Evolutionary conservation across 2,329 filamentous ascomycete genomes (phyloP).

Genomic region (Triangularia verruculosa): DNA sequence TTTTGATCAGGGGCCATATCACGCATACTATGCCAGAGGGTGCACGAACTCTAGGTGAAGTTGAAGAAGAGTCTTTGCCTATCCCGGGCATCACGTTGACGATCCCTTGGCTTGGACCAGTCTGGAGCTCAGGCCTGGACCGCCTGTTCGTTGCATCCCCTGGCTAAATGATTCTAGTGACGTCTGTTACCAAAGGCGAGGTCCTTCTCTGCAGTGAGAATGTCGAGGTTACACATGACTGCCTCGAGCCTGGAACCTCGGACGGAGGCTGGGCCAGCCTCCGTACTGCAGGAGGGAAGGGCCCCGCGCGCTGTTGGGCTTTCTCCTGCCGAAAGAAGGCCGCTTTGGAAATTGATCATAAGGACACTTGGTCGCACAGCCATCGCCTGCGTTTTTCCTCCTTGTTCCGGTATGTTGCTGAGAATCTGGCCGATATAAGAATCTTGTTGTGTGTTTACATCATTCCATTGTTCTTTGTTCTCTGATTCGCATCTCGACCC

Average conservation of each 20-base stretch:
- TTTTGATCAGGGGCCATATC: neutral
- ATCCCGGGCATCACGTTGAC: neutral
- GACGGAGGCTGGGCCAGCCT: too few species aligned
- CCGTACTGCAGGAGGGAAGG: neutral
- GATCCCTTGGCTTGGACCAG: constrained; percentile 2
- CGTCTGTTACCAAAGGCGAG: neutral
- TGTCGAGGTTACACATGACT: neutral
- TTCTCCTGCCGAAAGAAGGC: constrained; percentile 5
- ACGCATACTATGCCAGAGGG: neutral
- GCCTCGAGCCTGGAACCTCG: constrained; percentile 3
- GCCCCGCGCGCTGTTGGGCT: neutral
- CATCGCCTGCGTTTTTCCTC: neutral
- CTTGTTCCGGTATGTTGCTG: neutral
- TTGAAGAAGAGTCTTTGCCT: neutral
- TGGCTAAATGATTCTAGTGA: constrained; percentile 6
- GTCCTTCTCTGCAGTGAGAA: neutral
- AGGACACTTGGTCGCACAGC: constrained; percentile 7
- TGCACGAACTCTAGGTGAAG: neutral
- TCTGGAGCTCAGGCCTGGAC: constrained; percentile 5
- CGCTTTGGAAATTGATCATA: neutral
- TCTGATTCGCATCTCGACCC: neutral
- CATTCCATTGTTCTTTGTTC: neutral
- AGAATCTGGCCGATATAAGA: neutral
- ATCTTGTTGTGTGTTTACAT: neutral
- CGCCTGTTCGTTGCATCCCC: neutral